phyloP scores from a whole-genome alignment of 2,329 filamentous ascomycete species.

The Xylaria sp. region DNA sequence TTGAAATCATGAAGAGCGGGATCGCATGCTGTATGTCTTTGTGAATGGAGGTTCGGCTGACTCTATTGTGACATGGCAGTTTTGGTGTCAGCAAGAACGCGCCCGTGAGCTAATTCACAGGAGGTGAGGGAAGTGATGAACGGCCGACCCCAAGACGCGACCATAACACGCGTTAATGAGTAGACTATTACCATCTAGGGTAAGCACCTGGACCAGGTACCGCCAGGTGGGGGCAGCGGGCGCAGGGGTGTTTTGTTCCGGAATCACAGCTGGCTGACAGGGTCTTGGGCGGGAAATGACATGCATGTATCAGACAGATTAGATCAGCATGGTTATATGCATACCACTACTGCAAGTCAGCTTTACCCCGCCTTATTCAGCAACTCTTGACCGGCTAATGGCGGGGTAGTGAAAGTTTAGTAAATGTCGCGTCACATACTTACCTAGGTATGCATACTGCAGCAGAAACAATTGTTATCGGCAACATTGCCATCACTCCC shows the following conservation, averaged over 20 bases:
- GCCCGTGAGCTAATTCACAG: constrained; percentile 18
- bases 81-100: constrained; percentile 22
- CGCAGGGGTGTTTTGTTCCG: not conserved
- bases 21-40: not conserved
- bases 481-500: no score
- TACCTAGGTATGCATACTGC: no score
- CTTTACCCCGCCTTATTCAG: constrained; percentile 31
- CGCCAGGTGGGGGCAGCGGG: constrained; percentile 8
- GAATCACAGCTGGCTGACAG: not conserved
- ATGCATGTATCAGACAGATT: constrained; percentile 3
- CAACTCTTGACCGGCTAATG: constrained; percentile 15
- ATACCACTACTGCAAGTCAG: constrained; percentile 2
- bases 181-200: not conserved
- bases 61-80: constrained; percentile 7
- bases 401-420: constrained; percentile 23
- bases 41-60: not conserved
- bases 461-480: no score
- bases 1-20: not conserved
- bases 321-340: constrained; percentile 15
- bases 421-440: constrained; percentile 8
- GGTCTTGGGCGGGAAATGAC: not conserved
- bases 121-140: constrained; percentile 25
- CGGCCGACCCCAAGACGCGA: constrained; percentile 28
- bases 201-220: constrained; percentile 1
- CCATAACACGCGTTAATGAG: constrained; percentile 38